phyloP scores from a whole-genome alignment of 176 grass and related monocot genomes.

The Carex scoparia region DNA sequence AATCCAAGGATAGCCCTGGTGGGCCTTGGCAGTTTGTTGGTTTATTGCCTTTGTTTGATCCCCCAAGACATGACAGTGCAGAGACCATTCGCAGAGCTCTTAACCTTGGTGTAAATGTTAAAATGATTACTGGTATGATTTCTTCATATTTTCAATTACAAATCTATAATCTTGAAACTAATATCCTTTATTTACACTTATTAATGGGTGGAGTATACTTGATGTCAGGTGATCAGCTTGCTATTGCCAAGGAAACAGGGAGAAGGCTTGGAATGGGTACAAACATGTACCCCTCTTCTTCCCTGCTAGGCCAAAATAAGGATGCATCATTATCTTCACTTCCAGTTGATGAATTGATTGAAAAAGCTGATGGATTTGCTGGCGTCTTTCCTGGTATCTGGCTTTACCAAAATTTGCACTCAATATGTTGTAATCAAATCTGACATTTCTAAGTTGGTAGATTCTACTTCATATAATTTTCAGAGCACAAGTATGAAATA shows the following conservation, averaged over 20 bases:
- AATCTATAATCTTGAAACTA: neutral
- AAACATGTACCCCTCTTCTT: slow-evolving; percentile 97
- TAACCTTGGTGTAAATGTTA: slow-evolving; percentile 86
- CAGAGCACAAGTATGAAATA: slow-evolving; percentile 99
- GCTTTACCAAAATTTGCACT: neutral
- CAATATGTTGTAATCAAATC: neutral
- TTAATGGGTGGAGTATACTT: neutral
- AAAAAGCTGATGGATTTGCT: slow-evolving; percentile 94
- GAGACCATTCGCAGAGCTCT: slow-evolving; percentile 85
- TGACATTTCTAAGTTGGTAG: neutral
- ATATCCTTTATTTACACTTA: neutral
- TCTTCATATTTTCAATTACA: neutral
- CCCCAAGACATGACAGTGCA: slow-evolving; percentile 85
- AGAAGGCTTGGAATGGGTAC: slow-evolving; percentile 93
- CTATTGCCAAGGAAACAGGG: slow-evolving; percentile 96
- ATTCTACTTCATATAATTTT: neutral
- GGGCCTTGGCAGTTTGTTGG: slow-evolving; percentile 76
- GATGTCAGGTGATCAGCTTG: slow-evolving; percentile 72
- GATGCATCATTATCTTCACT: slow-evolving; percentile 56
- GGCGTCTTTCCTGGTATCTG: slow-evolving; percentile 75
- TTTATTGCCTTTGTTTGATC: slow-evolving; percentile 80
- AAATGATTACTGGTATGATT: slow-evolving; percentile 92
- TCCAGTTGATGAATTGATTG: slow-evolving; percentile 74
- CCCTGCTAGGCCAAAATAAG: slow-evolving; percentile 59
- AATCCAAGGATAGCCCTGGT: slow-evolving; percentile 57